A percentile compares a stretch with the other conserved stretches of the same genome.
Evolutionary conservation across 106 monocot genomes (phyloP).

Genomic region (Gastrodia elata): DNA sequence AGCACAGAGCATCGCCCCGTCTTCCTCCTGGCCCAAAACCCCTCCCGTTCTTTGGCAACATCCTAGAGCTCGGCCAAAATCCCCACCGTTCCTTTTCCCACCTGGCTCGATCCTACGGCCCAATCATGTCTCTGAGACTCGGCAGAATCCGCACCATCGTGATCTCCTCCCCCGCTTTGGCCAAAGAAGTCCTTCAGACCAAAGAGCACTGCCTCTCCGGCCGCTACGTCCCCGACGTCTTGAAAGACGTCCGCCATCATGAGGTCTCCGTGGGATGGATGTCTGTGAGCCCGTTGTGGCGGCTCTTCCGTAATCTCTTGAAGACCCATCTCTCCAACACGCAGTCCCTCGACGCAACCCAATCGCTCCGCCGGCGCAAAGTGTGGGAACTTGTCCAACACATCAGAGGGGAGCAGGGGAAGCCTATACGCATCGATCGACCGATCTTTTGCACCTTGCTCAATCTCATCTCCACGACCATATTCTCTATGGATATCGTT

Average conservation of each 20-base stretch:
- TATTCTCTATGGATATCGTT: constrained; percentile 17
- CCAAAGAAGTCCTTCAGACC: constrained; percentile 14
- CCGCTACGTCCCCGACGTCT: constrained; percentile 8
- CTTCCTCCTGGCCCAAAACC: too few relatives aligned
- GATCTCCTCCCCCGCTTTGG: constrained; percentile 20
- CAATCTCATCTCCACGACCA: constrained; percentile 17
- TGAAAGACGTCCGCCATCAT: background rate
- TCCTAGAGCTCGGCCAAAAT: too few relatives aligned
- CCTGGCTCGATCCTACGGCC: too few relatives aligned
- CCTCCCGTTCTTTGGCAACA: too few relatives aligned
- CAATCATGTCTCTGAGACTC: constrained; percentile 18
- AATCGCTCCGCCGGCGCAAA: background rate
- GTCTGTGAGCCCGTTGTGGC: background rate
- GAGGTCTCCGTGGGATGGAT: background rate
- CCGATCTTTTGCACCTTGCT: constrained; percentile 14
- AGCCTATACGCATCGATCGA: constrained; percentile 1
- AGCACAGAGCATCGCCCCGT: too few relatives aligned
- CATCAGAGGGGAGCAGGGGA: background rate
- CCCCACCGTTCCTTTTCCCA: too few relatives aligned
- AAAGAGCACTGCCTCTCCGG: constrained; percentile 18
- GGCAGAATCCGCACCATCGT: constrained; percentile 14
- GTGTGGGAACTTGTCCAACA: background rate
- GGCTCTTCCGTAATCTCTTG: background rate
- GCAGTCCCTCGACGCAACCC: constrained; percentile 3
- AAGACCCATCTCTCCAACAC: background rate